Evolutionary conservation across 2,329 filamentous ascomycete species (phyloP).

Genomic region (Xylariales sp.): DNA sequence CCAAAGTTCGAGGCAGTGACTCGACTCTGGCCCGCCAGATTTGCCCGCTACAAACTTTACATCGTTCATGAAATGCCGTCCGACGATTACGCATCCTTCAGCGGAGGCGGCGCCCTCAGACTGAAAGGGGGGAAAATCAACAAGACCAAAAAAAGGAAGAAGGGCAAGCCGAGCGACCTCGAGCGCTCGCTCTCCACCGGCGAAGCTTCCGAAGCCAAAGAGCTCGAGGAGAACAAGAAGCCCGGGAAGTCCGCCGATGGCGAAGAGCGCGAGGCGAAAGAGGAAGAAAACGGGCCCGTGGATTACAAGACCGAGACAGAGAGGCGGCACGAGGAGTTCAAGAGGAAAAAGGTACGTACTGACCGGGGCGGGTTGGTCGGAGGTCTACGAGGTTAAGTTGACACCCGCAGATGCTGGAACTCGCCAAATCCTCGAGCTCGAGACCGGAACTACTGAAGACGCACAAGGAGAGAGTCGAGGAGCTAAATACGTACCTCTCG

Average conservation of each 20-base stretch:
- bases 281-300: slow-evolving; percentile 24
- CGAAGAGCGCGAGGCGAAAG: slow-evolving; percentile 26
- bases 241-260: slow-evolving; percentile 22
- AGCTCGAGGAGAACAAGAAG: slow-evolving; percentile 16
- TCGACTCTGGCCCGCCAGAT: too few species aligned
- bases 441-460: slow-evolving; percentile 83
- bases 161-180: slow-evolving; percentile 39
- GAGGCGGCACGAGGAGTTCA: slow-evolving; percentile 71
- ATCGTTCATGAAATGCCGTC: too few species aligned
- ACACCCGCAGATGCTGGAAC: slow-evolving; percentile 76
- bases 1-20: too few species aligned
- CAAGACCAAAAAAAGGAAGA: slow-evolving; percentile 62
- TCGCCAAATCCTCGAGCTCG: slow-evolving; percentile 55
- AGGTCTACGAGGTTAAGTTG: too few species aligned
- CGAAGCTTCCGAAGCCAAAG: slow-evolving; percentile 32
- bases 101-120: slow-evolving; percentile 71
- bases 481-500: slow-evolving; percentile 89
- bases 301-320: slow-evolving; percentile 78
- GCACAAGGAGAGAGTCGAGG: slow-evolving; percentile 94
- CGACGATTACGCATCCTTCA: slow-evolving; percentile 66
- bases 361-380: too few species aligned
- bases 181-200: slow-evolving; percentile 41
- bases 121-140: slow-evolving; percentile 71
- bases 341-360: slow-evolving; percentile 68
- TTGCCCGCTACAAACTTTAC: too few species aligned